Evolutionary conservation across 2,329 filamentous ascomycete species (phyloP), one percentile per base, ranked within the genome.

Genomic region (Fusarium palustre): DNA sequence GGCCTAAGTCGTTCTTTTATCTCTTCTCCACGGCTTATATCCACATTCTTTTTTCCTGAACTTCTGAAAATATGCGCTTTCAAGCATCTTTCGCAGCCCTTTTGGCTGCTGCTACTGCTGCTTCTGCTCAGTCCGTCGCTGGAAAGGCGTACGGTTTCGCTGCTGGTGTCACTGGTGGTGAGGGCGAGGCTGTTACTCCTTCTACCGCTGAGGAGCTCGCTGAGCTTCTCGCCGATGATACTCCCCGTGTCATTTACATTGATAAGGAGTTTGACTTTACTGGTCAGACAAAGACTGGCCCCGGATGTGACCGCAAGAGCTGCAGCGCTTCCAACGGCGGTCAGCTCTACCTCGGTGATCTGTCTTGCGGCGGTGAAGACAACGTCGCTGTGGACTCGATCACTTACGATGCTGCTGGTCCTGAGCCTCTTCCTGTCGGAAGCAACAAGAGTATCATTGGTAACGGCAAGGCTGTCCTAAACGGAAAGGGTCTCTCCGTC

Each of bases 101-200:
- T 25, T 50, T 50, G 48, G 48, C 33, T 28, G 33, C 33, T 28
- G 48, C 48, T 11, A 61, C 72, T 10, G 55, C 66, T 1, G 72
- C 64, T 42, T 70, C 73, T 20, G 76, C 75, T 15, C 72, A 76
- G 52, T 48, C 67, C 13, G 75, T 78, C n/a, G 61, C 73, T 11
- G 76, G 76, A 30, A 74, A 65, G 18, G 71, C 76, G 4, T 76
- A 76, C 31, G 76, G 76, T 38, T 78, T 78, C 24, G 76, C 76
- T 13, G 66, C 68, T 3, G 75, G 84, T 38, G 82, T 84, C 4
- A 87, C 85, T 31, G 86, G 86, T 47, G 86, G 86, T 30, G 77
- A 71, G 55, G 84, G 84, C 15, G 76, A 81, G 18, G 78, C 83
- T 7, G 68, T 65, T 1, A 80, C 81, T 46, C 85, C 84, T n/a